Evolutionary conservation across 1,284 basidiomycete species (phyloP).

Genomic region (Ceratobasidium papillatum): DNA sequence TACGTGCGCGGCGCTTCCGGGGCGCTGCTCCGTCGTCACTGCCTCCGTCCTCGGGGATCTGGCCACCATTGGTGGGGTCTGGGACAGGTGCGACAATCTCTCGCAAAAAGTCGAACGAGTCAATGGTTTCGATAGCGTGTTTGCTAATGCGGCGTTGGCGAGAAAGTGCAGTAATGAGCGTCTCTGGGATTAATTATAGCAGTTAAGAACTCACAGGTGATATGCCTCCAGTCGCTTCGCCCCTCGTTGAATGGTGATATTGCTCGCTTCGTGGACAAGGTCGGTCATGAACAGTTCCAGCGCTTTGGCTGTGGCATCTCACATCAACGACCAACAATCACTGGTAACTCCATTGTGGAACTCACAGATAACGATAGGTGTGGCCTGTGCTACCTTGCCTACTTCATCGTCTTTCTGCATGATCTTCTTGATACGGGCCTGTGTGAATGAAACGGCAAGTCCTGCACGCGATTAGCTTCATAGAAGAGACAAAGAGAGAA

Average conservation of each 20-base stretch:
- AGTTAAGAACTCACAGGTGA: conserved; percentile 78
- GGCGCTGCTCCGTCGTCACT: conserved; percentile 35
- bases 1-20: conserved; percentile 36
- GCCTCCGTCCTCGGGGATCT: conserved; percentile 36
- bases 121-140: conserved; percentile 88
- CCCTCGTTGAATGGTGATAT: conserved; percentile 82
- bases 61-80: conserved; percentile 83
- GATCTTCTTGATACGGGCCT: conserved; percentile 99
- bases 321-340: neutral
- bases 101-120: conserved; percentile 94
- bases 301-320: conserved; percentile 78
- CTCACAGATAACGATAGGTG: conserved; percentile 97
- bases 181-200: conserved; percentile 1
- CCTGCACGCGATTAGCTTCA: conserved; percentile 45
- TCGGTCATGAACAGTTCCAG: conserved; percentile 92
- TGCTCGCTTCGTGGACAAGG: conserved; percentile 85
- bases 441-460: conserved; percentile 32
- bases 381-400: conserved; percentile 97
- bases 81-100: conserved; percentile 92
- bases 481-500: neutral
- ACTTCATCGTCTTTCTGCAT: conserved; percentile 99
- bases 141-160: conserved; percentile 66
- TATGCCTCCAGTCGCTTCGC: conserved; percentile 93
- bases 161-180: neutral
- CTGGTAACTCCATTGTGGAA: conserved; percentile 45